phyloP scores from a whole-genome alignment of 768 basidiomycete species.

The Auricularia heimuer region DNA sequence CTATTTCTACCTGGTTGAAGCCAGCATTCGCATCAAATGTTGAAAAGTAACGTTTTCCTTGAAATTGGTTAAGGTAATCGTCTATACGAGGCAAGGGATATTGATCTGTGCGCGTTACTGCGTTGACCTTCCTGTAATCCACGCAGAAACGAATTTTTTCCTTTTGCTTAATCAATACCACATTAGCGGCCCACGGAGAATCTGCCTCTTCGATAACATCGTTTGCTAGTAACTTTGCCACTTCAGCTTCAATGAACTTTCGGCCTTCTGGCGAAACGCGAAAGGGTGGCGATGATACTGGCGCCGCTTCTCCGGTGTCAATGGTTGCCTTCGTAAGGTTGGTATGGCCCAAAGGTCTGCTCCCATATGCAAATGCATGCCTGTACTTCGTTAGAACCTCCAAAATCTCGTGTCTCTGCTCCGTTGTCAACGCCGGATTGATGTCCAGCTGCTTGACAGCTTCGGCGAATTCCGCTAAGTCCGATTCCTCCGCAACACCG shows the following conservation, averaged over 20 bases:
- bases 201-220: too few relatives aligned
- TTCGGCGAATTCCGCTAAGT: background rate
- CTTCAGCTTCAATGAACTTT: too few relatives aligned
- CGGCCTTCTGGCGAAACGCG: too few relatives aligned
- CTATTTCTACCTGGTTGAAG: slow-evolving; percentile 31
- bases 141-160: too few relatives aligned
- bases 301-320: too few relatives aligned
- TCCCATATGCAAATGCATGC: background rate
- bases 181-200: too few relatives aligned
- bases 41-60: slow-evolving; percentile 23
- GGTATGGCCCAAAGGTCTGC: too few relatives aligned
- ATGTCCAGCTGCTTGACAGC: background rate
- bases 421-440: background rate
- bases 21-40: slow-evolving; percentile 28
- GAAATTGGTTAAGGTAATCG: slow-evolving; percentile 21
- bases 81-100: slow-evolving; percentile 20
- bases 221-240: too few relatives aligned
- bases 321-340: too few relatives aligned
- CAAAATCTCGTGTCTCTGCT: background rate
- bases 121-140: slow-evolving; percentile 14
- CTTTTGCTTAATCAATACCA: too few relatives aligned
- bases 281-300: too few relatives aligned
- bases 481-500: background rate
- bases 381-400: background rate
- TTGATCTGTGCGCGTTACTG: slow-evolving; percentile 17